Evolutionary conservation across 495 filamentous ascomycete genomes (phyloP).

Genomic region (Friedmanniomyces endolithicus): DNA sequence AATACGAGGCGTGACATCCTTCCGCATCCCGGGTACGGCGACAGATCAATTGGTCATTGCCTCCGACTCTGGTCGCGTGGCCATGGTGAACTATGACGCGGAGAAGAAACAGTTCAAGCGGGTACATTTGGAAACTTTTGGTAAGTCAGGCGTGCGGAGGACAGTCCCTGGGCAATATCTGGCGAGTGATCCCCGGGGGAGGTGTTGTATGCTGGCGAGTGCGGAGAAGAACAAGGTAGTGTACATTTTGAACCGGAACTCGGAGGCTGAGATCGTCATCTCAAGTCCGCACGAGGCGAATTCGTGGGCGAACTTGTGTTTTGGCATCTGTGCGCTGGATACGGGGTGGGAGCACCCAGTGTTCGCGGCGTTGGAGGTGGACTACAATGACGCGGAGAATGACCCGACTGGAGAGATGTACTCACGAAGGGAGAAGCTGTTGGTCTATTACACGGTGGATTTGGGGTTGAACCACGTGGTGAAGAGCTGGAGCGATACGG

Average conservation of each 20-base stretch:
- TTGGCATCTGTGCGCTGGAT: slow-evolving; percentile 74
- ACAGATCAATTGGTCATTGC: slow-evolving; percentile 93
- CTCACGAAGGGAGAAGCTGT: slow-evolving; percentile 68
- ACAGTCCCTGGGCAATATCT: slow-evolving; percentile 93
- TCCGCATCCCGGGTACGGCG: slow-evolving; percentile 70
- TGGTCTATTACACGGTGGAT: slow-evolving; percentile 96
- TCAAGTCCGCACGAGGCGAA: slow-evolving; percentile 97
- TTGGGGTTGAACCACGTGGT: slow-evolving; percentile 95
- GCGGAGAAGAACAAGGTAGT: slow-evolving; percentile 99
- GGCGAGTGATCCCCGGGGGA: slow-evolving; percentile 84
- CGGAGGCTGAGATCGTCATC: slow-evolving; percentile 86
- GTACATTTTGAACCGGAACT: slow-evolving; percentile 92
- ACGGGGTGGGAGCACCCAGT: slow-evolving; percentile 95
- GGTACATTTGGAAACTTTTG: slow-evolving; percentile 91
- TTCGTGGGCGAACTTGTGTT: slow-evolving; percentile 83
- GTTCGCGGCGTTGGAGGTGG: slow-evolving; percentile 87
- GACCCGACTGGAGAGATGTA: slow-evolving; percentile 78
- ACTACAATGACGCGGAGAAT: slow-evolving; percentile 83
- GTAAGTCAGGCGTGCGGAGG: slow-evolving; percentile 88
- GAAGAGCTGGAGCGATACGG: slow-evolving; percentile 84
- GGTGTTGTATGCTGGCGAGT: slow-evolving; percentile 85
- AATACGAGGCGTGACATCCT: slow-evolving; percentile 73
- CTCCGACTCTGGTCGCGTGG: slow-evolving; percentile 88
- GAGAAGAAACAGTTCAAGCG: slow-evolving; percentile 77
- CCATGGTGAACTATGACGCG: slow-evolving; percentile 83